Evolutionary conservation across 2,329 filamentous ascomycete species (phyloP).

Genomic region (Chalaropsis thielavioides): DNA sequence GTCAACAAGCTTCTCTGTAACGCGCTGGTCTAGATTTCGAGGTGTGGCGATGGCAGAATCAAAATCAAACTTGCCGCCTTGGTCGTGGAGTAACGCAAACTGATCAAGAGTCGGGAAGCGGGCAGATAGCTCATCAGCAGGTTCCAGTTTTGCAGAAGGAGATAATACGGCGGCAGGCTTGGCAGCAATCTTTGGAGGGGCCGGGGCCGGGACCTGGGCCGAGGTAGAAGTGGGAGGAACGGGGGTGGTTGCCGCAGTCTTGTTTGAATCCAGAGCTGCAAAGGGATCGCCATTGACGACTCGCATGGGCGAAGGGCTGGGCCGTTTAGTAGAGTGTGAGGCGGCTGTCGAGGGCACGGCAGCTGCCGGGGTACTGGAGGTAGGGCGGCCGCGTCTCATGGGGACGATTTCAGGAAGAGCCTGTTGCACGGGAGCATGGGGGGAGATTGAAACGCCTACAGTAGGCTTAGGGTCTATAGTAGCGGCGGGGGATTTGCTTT

Average conservation of each 20-base stretch:
- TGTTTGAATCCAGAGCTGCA: conserved; percentile 64
- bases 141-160: conserved; percentile 18
- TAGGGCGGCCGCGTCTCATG: conserved; percentile 71
- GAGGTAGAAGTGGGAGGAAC: conserved; percentile 12
- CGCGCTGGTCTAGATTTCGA: conserved; percentile 46
- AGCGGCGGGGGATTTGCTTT: conserved; percentile 37
- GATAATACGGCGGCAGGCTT: conserved; percentile 7
- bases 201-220: neutral
- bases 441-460: conserved; percentile 69
- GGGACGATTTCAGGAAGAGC: conserved; percentile 78
- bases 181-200: neutral
- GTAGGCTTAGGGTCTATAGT: conserved; percentile 38
- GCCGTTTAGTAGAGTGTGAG: conserved; percentile 21
- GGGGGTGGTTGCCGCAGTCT: conserved; percentile 16
- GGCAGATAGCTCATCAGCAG: conserved; percentile 64
- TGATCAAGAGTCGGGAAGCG: conserved; percentile 86
- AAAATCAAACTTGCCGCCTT: conserved; percentile 73
- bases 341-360: neutral
- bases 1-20: conserved; percentile 66
- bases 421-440: conserved; percentile 55
- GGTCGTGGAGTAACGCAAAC: conserved; percentile 78
- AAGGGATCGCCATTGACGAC: conserved; percentile 70
- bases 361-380: conserved; percentile 22
- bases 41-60: conserved; percentile 39
- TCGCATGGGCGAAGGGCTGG: conserved; percentile 53